Evolutionary conservation across 768 basidiomycete genomes (phyloP), one percentile per base, ranked within the genome.

Genomic region (Tulasnella sp.): DNA sequence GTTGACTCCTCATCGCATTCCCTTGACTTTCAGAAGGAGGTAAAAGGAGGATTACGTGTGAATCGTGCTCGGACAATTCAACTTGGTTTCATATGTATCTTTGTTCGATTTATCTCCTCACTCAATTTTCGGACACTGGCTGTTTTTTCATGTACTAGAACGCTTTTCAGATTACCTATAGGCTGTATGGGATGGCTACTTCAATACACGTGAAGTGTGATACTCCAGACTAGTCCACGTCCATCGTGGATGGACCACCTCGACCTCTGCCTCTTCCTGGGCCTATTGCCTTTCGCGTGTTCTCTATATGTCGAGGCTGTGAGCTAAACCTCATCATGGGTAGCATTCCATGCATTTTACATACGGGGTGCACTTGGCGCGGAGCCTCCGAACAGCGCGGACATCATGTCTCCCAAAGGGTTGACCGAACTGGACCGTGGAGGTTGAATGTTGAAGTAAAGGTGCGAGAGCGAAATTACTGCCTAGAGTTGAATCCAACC

Each of bases 401-500:
- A 93, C 83, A 99, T 84, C 87, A 98, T 92, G 37, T 96, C 94
- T 37, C 91, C 93, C 71, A 98, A 83, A 6, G 96, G 91, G 81
- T 97, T 97, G 8, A 86, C 89, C 14, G 89, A 87, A 81, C 90
- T 88, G 74, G 84, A 83, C 76, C 91, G 86, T 71, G 94, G 92
- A 42, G 90, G 91, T 8, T 93, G 91, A 70, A 99, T 91, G 9
- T 91, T 91, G 83, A 99, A 99, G 83, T 93, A 96, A 76, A 64
- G 8, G 68, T 72, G 67, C 29, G 12, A 69, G 37, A 15, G 3
- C 49, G 17, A 64, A 14, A 67, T 39, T 7, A 58, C 40, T 14
- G 67, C 67, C 45, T 69, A 67, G 2, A 8, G 3, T 36, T 29
- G 14, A 4, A n/a, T 38, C 67, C 67, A 39, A 19, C 45, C 25